Conservation (phyloP, 2,329 filamentous ascomycete species). For the Colletotrichum sp. region DNA sequence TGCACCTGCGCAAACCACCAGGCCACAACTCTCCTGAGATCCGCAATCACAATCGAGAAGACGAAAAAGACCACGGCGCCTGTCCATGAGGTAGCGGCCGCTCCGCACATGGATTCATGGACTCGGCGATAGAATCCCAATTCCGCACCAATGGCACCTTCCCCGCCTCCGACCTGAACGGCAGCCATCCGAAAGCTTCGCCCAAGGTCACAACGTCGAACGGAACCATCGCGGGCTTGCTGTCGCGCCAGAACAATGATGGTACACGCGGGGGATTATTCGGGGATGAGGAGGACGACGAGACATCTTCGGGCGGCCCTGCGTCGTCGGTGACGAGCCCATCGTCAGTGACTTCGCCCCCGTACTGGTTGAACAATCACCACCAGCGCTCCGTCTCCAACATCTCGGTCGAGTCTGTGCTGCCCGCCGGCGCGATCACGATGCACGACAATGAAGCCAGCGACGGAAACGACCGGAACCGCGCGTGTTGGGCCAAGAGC, state of each 20-base stretch:
- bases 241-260: slow-evolving; percentile 15
- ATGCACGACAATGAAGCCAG: slow-evolving; percentile 66
- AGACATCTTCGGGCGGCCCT: slow-evolving; percentile 3
- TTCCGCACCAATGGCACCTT: slow-evolving; percentile 12
- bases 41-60: background rate
- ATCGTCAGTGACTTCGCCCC: slow-evolving; percentile 41
- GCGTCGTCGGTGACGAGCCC: slow-evolving; percentile 16
- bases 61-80: background rate
- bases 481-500: slow-evolving; percentile 69
- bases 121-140: slow-evolving; percentile 20
- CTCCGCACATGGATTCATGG: slow-evolving; percentile 22
- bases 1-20: background rate
- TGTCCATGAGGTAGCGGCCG: slow-evolving; percentile 17
- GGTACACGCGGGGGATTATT: slow-evolving; percentile 5
- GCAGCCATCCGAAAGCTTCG: background rate
- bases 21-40: background rate
- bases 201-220: background rate
- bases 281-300: slow-evolving; percentile 11
- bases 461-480: slow-evolving; percentile 54
- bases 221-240: background rate
- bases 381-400: slow-evolving; percentile 43
- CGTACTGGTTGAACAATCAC: slow-evolving; percentile 44
- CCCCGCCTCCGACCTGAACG: slow-evolving; percentile 4
- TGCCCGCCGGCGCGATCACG: slow-evolving; percentile 61
- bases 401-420: slow-evolving; percentile 52